Percentiles rank a stretch among this genome's conserved stretches.
Conservation (phyloP, 1,284 basidiomycete genomes). For the Puccinia novopanici region DNA sequence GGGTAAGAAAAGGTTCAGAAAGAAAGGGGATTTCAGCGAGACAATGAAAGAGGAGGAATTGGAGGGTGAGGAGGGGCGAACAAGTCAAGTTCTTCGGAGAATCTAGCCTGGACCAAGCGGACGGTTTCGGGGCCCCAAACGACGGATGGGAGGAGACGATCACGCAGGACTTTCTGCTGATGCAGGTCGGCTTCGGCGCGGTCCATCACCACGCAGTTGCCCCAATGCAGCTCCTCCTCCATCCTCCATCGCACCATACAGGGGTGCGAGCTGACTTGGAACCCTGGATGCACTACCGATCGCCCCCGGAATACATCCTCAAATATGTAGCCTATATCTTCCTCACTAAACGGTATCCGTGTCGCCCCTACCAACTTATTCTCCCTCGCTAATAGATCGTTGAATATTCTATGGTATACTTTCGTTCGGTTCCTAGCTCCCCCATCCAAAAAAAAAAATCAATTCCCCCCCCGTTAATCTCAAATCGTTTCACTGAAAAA, state of each 20-base stretch:
- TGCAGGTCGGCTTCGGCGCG: slow-evolving; percentile 72
- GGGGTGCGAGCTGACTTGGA: slow-evolving; percentile 71
- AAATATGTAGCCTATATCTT: slow-evolving; percentile 77
- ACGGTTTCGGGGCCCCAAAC: slow-evolving; percentile 44
- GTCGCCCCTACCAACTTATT: slow-evolving; percentile 65
- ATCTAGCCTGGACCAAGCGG: slow-evolving; percentile 15
- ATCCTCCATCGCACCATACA: slow-evolving; percentile 79
- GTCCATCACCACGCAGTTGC: slow-evolving; percentile 81
- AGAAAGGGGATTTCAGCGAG: background rate
- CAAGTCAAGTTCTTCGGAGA: slow-evolving; percentile 36
- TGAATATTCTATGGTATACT: slow-evolving; percentile 76
- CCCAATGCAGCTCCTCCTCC: slow-evolving; percentile 66
- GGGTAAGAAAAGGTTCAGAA: background rate
- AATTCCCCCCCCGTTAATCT: background rate
- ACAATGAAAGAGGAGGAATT: background rate
- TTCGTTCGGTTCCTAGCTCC: slow-evolving; percentile 68
- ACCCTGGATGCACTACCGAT: slow-evolving; percentile 71
- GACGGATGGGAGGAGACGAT: background rate
- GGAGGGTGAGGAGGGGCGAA: slow-evolving; percentile 11
- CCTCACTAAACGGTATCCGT: slow-evolving; percentile 72
- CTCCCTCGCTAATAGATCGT: slow-evolving; percentile 73
- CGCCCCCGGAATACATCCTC: slow-evolving; percentile 83
- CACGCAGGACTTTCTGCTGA: slow-evolving; percentile 57
- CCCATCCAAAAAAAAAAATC: background rate
- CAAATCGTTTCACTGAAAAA: background rate